phyloP scores from a whole-genome alignment of 1,284 basidiomycete species.

The Sporisorium iseilematis-ciliati region DNA sequence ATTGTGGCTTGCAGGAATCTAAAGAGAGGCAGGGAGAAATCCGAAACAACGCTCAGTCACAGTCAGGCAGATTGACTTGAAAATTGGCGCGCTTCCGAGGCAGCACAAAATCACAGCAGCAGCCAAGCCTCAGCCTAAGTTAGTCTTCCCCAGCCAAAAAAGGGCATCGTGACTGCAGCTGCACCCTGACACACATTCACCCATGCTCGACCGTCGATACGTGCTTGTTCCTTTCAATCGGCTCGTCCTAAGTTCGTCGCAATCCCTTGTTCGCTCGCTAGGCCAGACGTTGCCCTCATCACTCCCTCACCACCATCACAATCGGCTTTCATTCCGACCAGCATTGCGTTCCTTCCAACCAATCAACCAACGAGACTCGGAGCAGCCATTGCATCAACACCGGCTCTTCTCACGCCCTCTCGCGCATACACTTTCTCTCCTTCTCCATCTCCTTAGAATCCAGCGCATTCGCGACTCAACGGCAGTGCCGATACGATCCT shows the following conservation, averaged over 20 bases:
- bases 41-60: neutral
- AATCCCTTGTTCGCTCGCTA: neutral
- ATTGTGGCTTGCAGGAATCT: slow-evolving; percentile 1
- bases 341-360: neutral
- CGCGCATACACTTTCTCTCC: slow-evolving; percentile 2
- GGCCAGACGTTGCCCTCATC: slow-evolving; percentile 1
- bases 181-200: slow-evolving; percentile 4
- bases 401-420: neutral
- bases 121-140: neutral
- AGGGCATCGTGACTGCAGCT: neutral
- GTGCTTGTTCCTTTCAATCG: slow-evolving; percentile 1
- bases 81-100: neutral
- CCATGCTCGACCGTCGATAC: slow-evolving; percentile 3
- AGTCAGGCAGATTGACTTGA: neutral
- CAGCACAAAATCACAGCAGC: too few species aligned
- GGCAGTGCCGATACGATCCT: neutral
- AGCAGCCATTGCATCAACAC: neutral
- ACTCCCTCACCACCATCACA: neutral
- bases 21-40: neutral
- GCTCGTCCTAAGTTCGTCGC: slow-evolving; percentile 1
- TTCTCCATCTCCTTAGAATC: neutral
- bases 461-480: neutral
- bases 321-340: neutral
- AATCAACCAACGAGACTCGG: neutral
- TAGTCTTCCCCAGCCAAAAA: too few species aligned